These are phyloP conservation scores for Russula lepida DNA, from an alignment of 768 basidiomycete genomes.

Conservation along the genomic window DNA sequence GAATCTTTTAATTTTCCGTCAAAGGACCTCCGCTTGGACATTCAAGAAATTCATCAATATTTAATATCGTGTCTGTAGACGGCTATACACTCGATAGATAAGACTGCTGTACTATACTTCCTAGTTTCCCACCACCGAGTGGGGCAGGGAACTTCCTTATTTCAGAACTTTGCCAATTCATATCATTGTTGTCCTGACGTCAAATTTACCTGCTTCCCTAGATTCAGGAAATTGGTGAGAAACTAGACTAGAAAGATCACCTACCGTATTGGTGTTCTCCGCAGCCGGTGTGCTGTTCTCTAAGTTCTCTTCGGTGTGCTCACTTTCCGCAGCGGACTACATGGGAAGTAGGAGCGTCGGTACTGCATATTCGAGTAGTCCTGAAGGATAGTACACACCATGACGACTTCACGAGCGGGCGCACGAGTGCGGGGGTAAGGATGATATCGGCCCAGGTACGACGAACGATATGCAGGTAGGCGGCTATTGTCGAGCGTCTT, in stretches of 20 bases:
- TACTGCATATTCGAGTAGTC: background rate
- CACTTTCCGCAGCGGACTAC: slow-evolving; percentile 1
- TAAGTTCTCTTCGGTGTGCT: background rate
- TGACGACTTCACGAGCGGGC: slow-evolving; percentile 9
- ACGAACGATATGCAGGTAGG: slow-evolving; percentile 15
- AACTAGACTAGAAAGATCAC: background rate
- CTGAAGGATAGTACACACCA: background rate
- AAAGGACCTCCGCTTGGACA: background rate
- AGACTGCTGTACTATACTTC: background rate
- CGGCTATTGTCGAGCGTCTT: slow-evolving; percentile 10
- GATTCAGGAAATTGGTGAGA: background rate
- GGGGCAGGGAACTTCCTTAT: background rate
- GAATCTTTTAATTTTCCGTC: background rate
- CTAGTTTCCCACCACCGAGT: background rate
- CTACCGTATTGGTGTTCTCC: background rate
- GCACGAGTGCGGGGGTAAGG: slow-evolving; percentile 16
- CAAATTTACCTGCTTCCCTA: slow-evolving; percentile 1
- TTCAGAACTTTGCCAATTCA: background rate
- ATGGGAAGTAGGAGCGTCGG: background rate
- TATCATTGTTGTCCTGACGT: background rate
- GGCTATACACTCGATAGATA: background rate
- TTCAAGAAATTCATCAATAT: background rate
- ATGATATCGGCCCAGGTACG: slow-evolving; percentile 16
- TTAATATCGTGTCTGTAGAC: background rate
- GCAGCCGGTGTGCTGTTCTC: background rate